phyloP scores from a whole-genome alignment of 2,329 filamentous ascomycete genomes.

The Stylonectria norvegica region DNA sequence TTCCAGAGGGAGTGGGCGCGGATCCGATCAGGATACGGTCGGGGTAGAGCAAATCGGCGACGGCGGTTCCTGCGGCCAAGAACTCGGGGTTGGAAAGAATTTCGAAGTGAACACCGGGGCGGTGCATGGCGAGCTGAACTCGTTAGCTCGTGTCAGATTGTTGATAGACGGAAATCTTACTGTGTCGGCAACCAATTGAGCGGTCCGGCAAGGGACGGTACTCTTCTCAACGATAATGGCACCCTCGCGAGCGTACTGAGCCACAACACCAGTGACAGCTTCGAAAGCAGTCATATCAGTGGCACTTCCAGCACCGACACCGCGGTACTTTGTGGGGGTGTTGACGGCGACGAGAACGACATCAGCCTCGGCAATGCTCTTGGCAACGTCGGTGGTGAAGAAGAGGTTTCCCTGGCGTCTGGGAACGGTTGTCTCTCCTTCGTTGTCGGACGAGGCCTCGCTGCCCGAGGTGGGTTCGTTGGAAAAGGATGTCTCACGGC shows the following conservation, averaged over 20 bases:
- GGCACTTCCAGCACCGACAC: slow-evolving; percentile 66
- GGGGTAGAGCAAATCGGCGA: slow-evolving; percentile 66
- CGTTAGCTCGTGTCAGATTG: slow-evolving; percentile 11
- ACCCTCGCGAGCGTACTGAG: slow-evolving; percentile 60
- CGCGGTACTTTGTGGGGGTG: slow-evolving; percentile 71
- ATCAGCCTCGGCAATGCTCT: slow-evolving; percentile 63
- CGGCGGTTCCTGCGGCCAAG: slow-evolving; percentile 72
- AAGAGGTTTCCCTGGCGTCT: slow-evolving; percentile 62
- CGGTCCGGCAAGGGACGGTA: slow-evolving; percentile 74
- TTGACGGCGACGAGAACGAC: slow-evolving; percentile 75
- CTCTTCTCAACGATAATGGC: slow-evolving; percentile 80
- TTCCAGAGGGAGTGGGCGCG: slow-evolving; percentile 56
- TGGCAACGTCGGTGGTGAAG: slow-evolving; percentile 67
- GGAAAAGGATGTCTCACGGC: slow-evolving; percentile 41
- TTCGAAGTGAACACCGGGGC: slow-evolving; percentile 65
- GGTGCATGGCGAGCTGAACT: slow-evolving; percentile 52
- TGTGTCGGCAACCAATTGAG: slow-evolving; percentile 65
- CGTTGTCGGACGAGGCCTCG: slow-evolving; percentile 30
- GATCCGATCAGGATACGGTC: slow-evolving; percentile 75
- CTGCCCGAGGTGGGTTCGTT: slow-evolving; percentile 35
- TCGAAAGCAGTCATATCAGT: slow-evolving; percentile 73
- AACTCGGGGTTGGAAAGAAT: slow-evolving; percentile 82
- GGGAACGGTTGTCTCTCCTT: slow-evolving; percentile 34
- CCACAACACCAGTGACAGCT: slow-evolving; percentile 64
- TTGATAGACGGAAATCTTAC: slow-evolving; percentile 39